These are phyloP conservation scores for Tausonia pullulans DNA, from an alignment of 1,284 basidiomycete species.

Conservation along the genomic window DNA sequence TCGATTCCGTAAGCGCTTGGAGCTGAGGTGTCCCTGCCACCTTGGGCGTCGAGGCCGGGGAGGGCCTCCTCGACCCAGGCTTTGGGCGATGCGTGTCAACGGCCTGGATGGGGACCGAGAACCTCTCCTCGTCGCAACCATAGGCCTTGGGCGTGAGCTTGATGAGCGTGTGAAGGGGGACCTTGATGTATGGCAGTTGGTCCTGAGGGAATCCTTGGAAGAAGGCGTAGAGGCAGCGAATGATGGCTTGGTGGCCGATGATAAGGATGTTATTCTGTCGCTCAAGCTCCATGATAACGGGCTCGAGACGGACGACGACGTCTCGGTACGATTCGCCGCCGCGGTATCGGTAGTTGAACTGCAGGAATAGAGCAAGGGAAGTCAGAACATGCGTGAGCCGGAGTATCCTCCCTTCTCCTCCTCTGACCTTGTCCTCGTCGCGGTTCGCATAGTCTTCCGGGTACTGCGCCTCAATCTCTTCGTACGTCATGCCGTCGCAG, in stretches of 20 bases:
- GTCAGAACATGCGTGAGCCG: not conserved
- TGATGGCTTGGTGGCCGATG: constrained; percentile 91
- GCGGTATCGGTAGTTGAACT: constrained; percentile 97
- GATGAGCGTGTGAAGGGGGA: constrained; percentile 92
- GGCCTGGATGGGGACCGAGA: constrained; percentile 73
- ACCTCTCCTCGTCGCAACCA: constrained; percentile 95
- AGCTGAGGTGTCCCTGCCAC: not conserved
- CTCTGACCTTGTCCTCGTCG: constrained; percentile 47
- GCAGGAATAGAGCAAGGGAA: not conserved
- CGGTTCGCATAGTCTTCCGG: constrained; percentile 98
- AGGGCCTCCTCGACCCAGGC: constrained; percentile 35
- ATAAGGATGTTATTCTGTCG: constrained; percentile 94
- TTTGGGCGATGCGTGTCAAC: constrained; percentile 93
- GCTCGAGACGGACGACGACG: constrained; percentile 90
- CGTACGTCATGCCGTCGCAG: constrained; percentile 98
- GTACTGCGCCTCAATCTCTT: constrained; percentile 93
- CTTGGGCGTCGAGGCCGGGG: constrained; percentile 15
- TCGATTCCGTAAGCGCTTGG: not conserved
- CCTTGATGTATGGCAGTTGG: constrained; percentile 93
- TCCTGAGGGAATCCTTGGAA: constrained; percentile 86
- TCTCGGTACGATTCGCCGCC: constrained; percentile 92
- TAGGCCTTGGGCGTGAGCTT: constrained; percentile 97
- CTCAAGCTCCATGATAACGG: constrained; percentile 98
- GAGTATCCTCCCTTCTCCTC: too few relatives aligned
- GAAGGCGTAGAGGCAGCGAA: constrained; percentile 88